Base-by-base conservation (phyloP, 179 eudicot species). In the Silene coronaria region DNA sequence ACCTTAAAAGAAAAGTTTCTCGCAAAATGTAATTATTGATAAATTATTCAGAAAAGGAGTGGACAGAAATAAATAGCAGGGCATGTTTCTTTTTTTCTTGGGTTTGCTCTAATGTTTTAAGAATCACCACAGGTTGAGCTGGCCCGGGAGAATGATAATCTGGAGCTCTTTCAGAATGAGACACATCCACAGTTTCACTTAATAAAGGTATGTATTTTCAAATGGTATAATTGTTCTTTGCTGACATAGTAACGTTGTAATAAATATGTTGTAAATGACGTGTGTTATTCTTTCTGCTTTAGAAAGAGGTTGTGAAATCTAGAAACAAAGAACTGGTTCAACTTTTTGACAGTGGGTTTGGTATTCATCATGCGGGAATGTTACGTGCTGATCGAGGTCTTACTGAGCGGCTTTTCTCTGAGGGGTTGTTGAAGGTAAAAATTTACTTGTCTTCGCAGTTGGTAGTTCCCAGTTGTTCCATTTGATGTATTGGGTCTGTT, bases 351-450 rank as follows among this genome's bases (percentile, higher is more conserved):
- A 67, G 80, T 81, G 97, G 97, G 67, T 58, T 93, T 75, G 99
- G 99, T 76, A 87, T 96, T 78, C 99, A 96, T 82, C 99, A 96
- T 88, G 99, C 99, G 73, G 99, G 99, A 73, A 96, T 96, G 99
- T 78, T 96, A 82, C 99, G 99, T 71, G 82, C 97, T 77, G 99
- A 96, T 80, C 89, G 99, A 79, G 87, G 91, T 75, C 88, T 96
- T 80, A 96, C 99, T 58, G 99, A 96, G 81, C 87, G 93, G 58
- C 94, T 96, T 60, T 96, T 96, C 77, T 91, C 99, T 72, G 86
- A 89, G 55, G 99, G 99, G 76, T 81, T 96, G 67, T 73, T 96
- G 79, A 91, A 87, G 89, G 98, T 87, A 71, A 48, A 70, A 10
- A 67, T 21, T 76, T 72, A 42, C 28, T 34, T 46, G 16, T 53